A percentile compares a stretch with the other conserved stretches of the same genome.
Evolutionary conservation across 2,329 filamentous ascomycete genomes (phyloP).

Genomic region (Monosporascus sp.): DNA sequence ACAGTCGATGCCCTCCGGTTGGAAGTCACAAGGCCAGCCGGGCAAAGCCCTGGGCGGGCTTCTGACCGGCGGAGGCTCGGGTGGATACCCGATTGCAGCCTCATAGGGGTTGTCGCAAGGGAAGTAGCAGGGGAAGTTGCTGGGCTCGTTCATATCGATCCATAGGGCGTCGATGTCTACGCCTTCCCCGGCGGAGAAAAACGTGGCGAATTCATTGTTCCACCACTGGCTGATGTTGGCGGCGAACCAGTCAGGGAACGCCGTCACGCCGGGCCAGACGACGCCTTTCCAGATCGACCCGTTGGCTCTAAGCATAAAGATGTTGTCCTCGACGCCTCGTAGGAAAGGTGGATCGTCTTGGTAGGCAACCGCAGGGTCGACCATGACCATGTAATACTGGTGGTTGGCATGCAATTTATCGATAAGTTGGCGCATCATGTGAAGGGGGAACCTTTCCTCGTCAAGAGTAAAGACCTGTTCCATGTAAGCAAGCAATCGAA

Average conservation of each 20-base stretch:
- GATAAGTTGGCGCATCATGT: constrained; percentile 60
- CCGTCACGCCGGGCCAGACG: constrained; percentile 72
- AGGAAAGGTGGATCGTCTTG: constrained; percentile 40
- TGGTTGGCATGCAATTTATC: constrained; percentile 60
- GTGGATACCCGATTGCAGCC: constrained; percentile 45
- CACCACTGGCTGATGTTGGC: constrained; percentile 62
- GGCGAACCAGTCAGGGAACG: constrained; percentile 74
- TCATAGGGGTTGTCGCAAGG: constrained; percentile 47
- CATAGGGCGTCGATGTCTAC: constrained; percentile 74
- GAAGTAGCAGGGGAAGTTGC: constrained; percentile 44
- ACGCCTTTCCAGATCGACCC: constrained; percentile 57
- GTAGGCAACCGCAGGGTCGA: constrained; percentile 62
- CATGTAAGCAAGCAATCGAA: constrained; percentile 6
- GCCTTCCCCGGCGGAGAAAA: constrained; percentile 60
- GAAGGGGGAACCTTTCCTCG: constrained; percentile 56
- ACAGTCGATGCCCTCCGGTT: constrained; percentile 46
- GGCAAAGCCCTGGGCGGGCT: constrained; percentile 59
- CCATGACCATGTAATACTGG: constrained; percentile 73
- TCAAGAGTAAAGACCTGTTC: constrained; percentile 57
- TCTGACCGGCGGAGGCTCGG: constrained; percentile 57
- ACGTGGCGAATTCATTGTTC: constrained; percentile 60
- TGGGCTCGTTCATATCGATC: constrained; percentile 65
- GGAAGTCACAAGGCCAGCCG: constrained; percentile 64
- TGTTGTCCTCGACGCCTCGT: constrained; percentile 35
- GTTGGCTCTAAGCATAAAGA: constrained; percentile 48